phyloP scores from a whole-genome alignment of 169 alveolate genomes.

The Babesia sp. region DNA sequence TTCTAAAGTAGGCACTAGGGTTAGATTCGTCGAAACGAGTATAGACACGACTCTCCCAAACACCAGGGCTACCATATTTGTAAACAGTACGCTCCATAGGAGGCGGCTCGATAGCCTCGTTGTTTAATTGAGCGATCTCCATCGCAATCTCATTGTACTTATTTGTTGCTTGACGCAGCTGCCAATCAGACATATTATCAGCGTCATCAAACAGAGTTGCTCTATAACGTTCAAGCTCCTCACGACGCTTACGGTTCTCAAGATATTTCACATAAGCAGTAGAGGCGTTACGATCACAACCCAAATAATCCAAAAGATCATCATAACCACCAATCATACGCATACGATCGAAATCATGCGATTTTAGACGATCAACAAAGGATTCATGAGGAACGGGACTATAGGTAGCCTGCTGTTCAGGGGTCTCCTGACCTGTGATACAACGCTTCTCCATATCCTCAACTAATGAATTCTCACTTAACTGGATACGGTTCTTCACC shows the following conservation, averaged over 20 bases:
- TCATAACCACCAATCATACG: slow-evolving; percentile 60
- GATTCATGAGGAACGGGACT: neutral
- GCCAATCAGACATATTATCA: slow-evolving; percentile 31
- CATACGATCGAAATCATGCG: slow-evolving; percentile 49
- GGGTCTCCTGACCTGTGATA: slow-evolving; percentile 63
- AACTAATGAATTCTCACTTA: slow-evolving; percentile 45
- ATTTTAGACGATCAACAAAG: neutral
- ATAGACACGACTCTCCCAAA: slow-evolving; percentile 46
- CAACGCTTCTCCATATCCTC: slow-evolving; percentile 57
- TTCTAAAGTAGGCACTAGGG: slow-evolving; percentile 32
- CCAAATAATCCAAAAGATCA: slow-evolving; percentile 22
- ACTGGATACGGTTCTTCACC: slow-evolving; percentile 45
- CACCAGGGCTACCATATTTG: slow-evolving; percentile 43
- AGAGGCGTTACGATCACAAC: slow-evolving; percentile 43
- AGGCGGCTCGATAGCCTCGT: slow-evolving; percentile 42
- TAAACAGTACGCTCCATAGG: slow-evolving; percentile 40
- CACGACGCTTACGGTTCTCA: slow-evolving; percentile 32
- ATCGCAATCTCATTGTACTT: slow-evolving; percentile 37
- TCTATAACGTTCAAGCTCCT: slow-evolving; percentile 18
- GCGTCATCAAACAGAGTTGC: slow-evolving; percentile 36
- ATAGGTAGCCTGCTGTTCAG: slow-evolving; percentile 56
- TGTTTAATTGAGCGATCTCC: slow-evolving; percentile 34
- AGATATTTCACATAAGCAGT: slow-evolving; percentile 34
- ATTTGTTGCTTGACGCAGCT: slow-evolving; percentile 25
- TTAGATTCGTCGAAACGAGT: slow-evolving; percentile 46